A percentile compares a stretch with the other conserved stretches of the same genome.
Evolutionary conservation across 2,329 filamentous ascomycete species (phyloP).

Genomic region (Apiospora rasikravindrae): DNA sequence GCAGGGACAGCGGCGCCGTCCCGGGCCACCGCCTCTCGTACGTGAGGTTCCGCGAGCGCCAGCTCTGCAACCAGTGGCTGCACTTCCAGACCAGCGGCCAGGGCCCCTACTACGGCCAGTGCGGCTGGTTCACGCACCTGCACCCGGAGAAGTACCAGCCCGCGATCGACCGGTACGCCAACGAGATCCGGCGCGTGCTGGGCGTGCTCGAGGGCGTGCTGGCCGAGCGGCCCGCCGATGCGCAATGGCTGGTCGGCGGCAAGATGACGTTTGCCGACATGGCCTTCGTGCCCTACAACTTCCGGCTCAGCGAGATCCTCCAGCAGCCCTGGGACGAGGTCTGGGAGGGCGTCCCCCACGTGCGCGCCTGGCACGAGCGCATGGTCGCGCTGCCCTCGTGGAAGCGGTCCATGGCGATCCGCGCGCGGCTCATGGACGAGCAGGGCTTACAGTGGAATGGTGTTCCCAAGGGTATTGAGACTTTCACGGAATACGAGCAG

Average conservation of each 20-base stretch:
- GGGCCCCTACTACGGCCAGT: slow-evolving; percentile 51
- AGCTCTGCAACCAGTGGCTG: slow-evolving; percentile 50
- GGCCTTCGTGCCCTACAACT: slow-evolving; percentile 26
- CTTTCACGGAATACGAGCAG: slow-evolving; percentile 35
- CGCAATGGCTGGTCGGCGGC: slow-evolving; percentile 29
- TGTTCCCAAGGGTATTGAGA: slow-evolving; percentile 41
- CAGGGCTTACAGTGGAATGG: slow-evolving; percentile 43
- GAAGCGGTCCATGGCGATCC: slow-evolving; percentile 39
- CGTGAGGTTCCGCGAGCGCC: slow-evolving; percentile 29
- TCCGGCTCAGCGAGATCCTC: slow-evolving; percentile 26
- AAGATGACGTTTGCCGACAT: slow-evolving; percentile 30
- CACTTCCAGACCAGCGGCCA: slow-evolving; percentile 51
- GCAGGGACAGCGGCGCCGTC: too few relatives aligned
- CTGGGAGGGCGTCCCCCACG: slow-evolving; percentile 34
- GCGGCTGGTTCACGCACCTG: slow-evolving; percentile 46
- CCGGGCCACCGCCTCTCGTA: not conserved
- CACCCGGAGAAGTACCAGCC: slow-evolving; percentile 46
- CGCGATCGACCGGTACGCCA: slow-evolving; percentile 50
- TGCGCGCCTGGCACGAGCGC: slow-evolving; percentile 42
- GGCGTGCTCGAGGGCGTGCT: slow-evolving; percentile 49
- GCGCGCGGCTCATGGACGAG: slow-evolving; percentile 42
- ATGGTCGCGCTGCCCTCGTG: slow-evolving; percentile 41
- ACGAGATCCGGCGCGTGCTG: slow-evolving; percentile 49
- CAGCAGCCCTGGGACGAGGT: slow-evolving; percentile 31
- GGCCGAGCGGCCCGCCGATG: too few relatives aligned